phyloP scores from a whole-genome alignment of 208 protist genomes.

The Acanthamoeba polyphaga region DNA sequence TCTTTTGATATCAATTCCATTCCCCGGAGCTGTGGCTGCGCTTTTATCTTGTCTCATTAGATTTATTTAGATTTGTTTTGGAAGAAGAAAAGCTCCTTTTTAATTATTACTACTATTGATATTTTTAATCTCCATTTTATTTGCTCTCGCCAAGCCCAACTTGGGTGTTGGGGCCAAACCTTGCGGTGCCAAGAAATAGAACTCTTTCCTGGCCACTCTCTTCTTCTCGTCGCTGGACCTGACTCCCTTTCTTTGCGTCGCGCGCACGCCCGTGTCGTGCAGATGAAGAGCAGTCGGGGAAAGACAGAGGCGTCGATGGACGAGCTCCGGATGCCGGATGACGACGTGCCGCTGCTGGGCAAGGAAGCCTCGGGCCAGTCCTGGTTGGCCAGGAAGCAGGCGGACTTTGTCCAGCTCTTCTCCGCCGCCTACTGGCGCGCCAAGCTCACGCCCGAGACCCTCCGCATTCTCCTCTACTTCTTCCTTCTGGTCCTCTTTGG shows the following conservation, averaged over 20 bases:
- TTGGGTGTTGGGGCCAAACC: too few relatives aligned
- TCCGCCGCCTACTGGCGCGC: slow-evolving; percentile 6
- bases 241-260: too few relatives aligned
- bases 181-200: background rate
- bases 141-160: too few relatives aligned
- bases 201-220: too few relatives aligned
- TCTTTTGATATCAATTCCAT: too few relatives aligned
- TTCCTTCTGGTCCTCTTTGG: slow-evolving; percentile 58
- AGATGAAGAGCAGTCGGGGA: slow-evolving; percentile 16
- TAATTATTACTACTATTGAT: background rate
- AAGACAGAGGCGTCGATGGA: slow-evolving; percentile 54
- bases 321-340: background rate
- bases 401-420: background rate
- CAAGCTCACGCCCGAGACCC: slow-evolving; percentile 62
- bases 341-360: slow-evolving; percentile 21
- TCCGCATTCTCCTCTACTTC: slow-evolving; percentile 63
- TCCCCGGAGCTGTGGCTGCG: background rate
- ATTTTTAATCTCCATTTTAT: too few relatives aligned
- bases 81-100: background rate
- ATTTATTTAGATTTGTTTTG: background rate
- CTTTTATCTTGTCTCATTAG: background rate
- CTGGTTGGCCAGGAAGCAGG: slow-evolving; percentile 10
- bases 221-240: too few relatives aligned
- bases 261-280: too few relatives aligned
- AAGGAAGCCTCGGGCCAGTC: background rate